Base-by-base conservation (phyloP, 2,329 filamentous ascomycete species). In the Hirsutella minnesotensis region DNA sequence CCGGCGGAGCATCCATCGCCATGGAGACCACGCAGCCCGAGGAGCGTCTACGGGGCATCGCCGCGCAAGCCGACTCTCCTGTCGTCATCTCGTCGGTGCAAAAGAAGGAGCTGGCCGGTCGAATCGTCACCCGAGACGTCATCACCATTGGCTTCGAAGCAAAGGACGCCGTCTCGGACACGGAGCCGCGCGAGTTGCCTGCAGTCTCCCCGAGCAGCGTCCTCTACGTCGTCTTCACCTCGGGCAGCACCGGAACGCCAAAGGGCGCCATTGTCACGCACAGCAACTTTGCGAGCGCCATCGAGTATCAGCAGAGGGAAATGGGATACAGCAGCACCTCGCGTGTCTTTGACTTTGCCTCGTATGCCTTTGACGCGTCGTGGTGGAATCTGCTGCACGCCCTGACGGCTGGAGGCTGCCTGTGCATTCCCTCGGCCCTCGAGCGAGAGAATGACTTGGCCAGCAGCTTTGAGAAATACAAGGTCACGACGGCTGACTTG, bases 181-280 rank as follows among this genome's bases (percentile, higher is more conserved):
- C 27, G 4, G 3, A 38, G 35, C 20, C 9, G 12, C 19, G 24
- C 5, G 19, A 8, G 20, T 36, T 45, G 24, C 43, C 43, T 12
- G n/a, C 3, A 2, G 39, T 48, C 13, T 15, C 15, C n/a, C 47
- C 47, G 10, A 35, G 29, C 3, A 38, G 41, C 22, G 19, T 38
- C 3, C 24, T 49, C 1, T 56, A 56, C 29, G 33, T 53, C 3
- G 29, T 53, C 9, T 55, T 54, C 29, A 51, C 48, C 4, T 50
- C 47, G 3, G 50, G 50, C 9, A 48, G 42, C 8, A 48, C 46
- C n/a, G 47, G 51, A 2, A 46, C 47, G 7, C 48, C 55, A 5
- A 57, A 57, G 30, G 55, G 55, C n/a, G 50, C 50, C 3, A 42
- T 52, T 3, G 44, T 50, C 33, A 46, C 42, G 15, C 54, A 53